Conservation (phyloP, 31 red algal genomes). For the Endocladia muricata region DNA sequence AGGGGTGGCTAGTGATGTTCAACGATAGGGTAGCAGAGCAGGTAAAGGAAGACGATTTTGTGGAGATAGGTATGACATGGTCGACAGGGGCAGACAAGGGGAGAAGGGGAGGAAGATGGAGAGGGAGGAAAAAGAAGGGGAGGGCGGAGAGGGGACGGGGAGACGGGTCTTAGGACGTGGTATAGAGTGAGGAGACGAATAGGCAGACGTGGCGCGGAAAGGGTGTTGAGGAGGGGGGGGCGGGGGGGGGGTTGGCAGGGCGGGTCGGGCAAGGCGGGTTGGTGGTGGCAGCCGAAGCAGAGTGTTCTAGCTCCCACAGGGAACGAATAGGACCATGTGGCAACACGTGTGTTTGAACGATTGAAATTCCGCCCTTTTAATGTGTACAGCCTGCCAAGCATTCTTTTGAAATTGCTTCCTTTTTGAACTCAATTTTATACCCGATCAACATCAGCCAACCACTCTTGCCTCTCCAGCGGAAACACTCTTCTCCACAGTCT, state of each 20-base stretch:
- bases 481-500: too few relatives aligned
- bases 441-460: too few relatives aligned
- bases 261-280: not conserved
- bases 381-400: too few relatives aligned
- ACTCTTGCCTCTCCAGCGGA: too few relatives aligned
- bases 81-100: not conserved
- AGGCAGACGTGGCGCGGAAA: slow-evolving; percentile 11
- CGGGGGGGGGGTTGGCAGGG: not conserved
- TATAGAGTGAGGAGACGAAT: too few relatives aligned
- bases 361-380: not conserved
- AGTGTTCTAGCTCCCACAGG: too few relatives aligned
- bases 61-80: not conserved
- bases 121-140: not conserved
- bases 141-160: too few relatives aligned
- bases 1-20: not conserved
- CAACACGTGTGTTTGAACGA: not conserved
- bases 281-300: not conserved
- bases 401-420: too few relatives aligned
- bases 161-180: too few relatives aligned
- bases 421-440: too few relatives aligned
- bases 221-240: not conserved
- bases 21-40: too few relatives aligned
- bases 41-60: not conserved
- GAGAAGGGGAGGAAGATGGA: not conserved
- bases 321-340: too few relatives aligned